phyloP scores from a whole-genome alignment of 371 early-diverging fungal genomes.

The Basidiobolus meristosporus region DNA sequence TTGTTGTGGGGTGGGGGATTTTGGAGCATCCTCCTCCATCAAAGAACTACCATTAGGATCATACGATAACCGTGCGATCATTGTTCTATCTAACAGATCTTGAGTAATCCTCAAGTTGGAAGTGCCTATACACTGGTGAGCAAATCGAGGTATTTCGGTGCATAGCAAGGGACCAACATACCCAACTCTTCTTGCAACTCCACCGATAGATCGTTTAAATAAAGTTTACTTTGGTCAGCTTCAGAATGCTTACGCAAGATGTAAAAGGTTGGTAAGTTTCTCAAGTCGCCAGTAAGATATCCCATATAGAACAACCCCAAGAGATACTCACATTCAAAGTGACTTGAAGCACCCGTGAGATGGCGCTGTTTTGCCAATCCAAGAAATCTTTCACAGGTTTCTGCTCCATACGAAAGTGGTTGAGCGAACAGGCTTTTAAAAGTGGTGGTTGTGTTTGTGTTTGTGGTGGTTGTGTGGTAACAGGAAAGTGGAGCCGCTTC shows the following conservation, averaged over 20 bases:
- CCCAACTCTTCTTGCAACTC: conserved; percentile 18
- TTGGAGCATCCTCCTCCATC: conserved; percentile 10
- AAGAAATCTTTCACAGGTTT: conserved; percentile 42
- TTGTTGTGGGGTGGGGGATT: conserved; percentile 18
- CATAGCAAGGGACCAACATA: not conserved
- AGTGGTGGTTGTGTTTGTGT: too few species aligned
- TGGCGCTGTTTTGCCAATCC: conserved; percentile 71
- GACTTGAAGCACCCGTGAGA: conserved; percentile 62
- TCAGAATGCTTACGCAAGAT: conserved; percentile 10
- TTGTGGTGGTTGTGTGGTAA: too few species aligned
- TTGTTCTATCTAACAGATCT: conserved; percentile 41
- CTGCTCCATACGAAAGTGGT: too few species aligned
- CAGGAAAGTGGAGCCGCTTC: too few species aligned
- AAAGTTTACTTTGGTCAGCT: conserved; percentile 10
- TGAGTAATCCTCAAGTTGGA: conserved; percentile 22
- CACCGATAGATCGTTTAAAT: conserved; percentile 10
- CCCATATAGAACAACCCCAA: not conserved
- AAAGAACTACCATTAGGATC: conserved; percentile 24
- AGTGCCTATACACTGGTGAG: conserved; percentile 3
- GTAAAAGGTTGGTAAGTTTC: not conserved
- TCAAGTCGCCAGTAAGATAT: conserved; percentile 1
- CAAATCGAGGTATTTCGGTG: not conserved
- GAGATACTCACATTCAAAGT: conserved; percentile 43
- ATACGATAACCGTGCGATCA: conserved; percentile 56
- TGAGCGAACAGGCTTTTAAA: too few species aligned